A percentile compares a stretch with the other conserved stretches of the same genome.
Evolutionary conservation across 768 basidiomycete genomes (phyloP).

Genomic region (Nidularia sp.): DNA sequence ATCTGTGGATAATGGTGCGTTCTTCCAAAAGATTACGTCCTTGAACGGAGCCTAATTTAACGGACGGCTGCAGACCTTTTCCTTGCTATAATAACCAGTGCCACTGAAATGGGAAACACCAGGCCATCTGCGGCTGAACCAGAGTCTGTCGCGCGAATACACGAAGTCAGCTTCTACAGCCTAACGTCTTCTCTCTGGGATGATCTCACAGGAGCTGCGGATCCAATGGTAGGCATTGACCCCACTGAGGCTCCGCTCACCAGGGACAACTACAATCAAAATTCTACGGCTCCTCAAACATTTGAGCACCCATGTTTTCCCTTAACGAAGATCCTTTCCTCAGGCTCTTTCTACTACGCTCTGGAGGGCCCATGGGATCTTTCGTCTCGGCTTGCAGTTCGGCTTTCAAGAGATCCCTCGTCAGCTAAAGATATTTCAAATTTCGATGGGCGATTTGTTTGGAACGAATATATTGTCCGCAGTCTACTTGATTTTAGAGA

Average conservation of each 20-base stretch:
- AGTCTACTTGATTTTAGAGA: constrained; percentile 88
- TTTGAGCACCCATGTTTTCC: constrained; percentile 90
- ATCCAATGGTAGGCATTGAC: constrained; percentile 56
- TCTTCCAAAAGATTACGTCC: background rate
- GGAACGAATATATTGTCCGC: constrained; percentile 90
- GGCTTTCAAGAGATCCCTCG: constrained; percentile 50
- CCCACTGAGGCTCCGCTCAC: constrained; percentile 41
- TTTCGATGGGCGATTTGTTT: constrained; percentile 88
- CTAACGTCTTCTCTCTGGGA: constrained; percentile 86
- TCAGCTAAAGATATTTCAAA: constrained; percentile 42
- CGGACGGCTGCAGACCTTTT: constrained; percentile 61
- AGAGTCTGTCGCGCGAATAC: constrained; percentile 77
- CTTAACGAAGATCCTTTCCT: constrained; percentile 85
- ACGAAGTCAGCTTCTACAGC: constrained; percentile 87
- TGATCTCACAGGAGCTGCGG: constrained; percentile 50
- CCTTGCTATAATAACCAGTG: constrained; percentile 74
- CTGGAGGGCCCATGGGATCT: constrained; percentile 83
- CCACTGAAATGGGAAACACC: constrained; percentile 72
- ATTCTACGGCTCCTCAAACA: constrained; percentile 39
- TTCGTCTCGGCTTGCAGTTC: constrained; percentile 73
- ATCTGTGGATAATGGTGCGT: constrained; percentile 63
- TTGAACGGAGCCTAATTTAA: background rate
- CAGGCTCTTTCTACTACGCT: constrained; percentile 93
- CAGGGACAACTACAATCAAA: constrained; percentile 44
- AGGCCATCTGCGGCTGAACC: constrained; percentile 52